A percentile compares a stretch with the other conserved stretches of the same genome.
Conservation (phyloP, 2,329 filamentous ascomycete species). For the Pseudogymnoascus sp. region DNA sequence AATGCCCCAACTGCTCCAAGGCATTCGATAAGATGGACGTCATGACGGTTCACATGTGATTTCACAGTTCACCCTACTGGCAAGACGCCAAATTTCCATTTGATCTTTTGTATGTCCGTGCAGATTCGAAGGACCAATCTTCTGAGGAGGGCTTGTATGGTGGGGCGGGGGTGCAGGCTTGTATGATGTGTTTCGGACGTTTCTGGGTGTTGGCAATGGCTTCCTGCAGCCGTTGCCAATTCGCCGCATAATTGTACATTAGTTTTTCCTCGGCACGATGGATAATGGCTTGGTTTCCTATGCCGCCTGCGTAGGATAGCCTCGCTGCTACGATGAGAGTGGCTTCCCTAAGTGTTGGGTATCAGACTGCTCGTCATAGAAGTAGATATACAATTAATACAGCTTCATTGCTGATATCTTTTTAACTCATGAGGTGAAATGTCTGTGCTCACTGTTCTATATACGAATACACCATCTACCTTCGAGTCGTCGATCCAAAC, state of each 20-base stretch:
- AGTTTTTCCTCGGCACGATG: not conserved
- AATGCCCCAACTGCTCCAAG: constrained; percentile 89
- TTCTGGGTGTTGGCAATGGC: not conserved
- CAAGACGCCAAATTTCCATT: constrained; percentile 5
- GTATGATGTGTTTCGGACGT: not conserved
- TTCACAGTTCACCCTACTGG: not conserved
- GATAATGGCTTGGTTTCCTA: not conserved
- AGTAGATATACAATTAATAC: constrained; percentile 8
- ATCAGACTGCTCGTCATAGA: constrained; percentile 10
- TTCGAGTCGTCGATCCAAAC: constrained; percentile 59
- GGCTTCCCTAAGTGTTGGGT: not conserved
- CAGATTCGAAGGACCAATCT: not conserved
- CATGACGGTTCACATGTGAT: constrained; percentile 58
- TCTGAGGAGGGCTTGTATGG: not conserved
- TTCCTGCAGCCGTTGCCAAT: not conserved
- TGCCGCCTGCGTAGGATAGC: not conserved
- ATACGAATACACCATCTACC: constrained; percentile 29
- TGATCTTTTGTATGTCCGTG: constrained; percentile 4
- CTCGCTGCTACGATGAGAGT: constrained; percentile 3
- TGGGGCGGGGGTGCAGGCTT: not conserved
- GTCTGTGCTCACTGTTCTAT: not conserved
- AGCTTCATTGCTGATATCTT: not conserved
- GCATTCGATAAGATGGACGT: constrained; percentile 86
- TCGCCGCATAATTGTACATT: not conserved
- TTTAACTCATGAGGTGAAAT: not conserved